Evolutionary conservation across 108 stramenopile genomes (phyloP).

Genomic region (Ochromonas danica): DNA sequence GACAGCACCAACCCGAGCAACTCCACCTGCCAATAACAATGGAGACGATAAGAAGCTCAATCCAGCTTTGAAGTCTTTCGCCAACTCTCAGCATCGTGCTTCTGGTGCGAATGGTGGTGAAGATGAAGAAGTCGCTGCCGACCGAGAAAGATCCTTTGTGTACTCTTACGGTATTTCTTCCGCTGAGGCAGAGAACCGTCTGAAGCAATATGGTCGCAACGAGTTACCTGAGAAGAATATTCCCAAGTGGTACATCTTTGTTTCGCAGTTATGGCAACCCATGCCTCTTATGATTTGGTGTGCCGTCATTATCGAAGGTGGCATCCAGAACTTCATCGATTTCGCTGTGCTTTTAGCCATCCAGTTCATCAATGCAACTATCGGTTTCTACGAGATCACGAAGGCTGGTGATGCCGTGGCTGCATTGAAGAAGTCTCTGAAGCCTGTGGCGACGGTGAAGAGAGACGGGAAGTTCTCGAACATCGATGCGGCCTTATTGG

Average conservation of each 20-base stretch:
- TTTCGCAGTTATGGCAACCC: slow-evolving; percentile 64
- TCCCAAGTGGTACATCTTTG: slow-evolving; percentile 58
- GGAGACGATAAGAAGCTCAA: too few species aligned
- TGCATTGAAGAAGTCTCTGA: slow-evolving; percentile 66
- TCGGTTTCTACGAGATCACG: slow-evolving; percentile 61
- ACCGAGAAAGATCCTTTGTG: background rate
- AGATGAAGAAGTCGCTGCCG: background rate
- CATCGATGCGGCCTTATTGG: slow-evolving; percentile 39
- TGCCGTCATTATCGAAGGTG: slow-evolving; percentile 61
- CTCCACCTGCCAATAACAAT: too few species aligned
- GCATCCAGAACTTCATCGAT: slow-evolving; percentile 46
- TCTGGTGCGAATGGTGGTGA: background rate
- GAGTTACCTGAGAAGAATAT: slow-evolving; percentile 60
- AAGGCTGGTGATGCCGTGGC: slow-evolving; percentile 72
- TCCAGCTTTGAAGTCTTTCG: too few species aligned
- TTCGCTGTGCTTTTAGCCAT: slow-evolving; percentile 57
- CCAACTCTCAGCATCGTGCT: too few species aligned
- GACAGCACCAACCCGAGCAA: too few species aligned
- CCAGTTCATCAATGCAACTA: slow-evolving; percentile 60
- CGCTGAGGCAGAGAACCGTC: slow-evolving; percentile 45
- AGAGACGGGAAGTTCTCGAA: slow-evolving; percentile 50
- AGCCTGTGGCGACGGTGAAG: slow-evolving; percentile 64
- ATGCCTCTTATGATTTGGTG: slow-evolving; percentile 75
- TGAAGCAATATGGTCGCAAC: slow-evolving; percentile 60
- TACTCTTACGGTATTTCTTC: slow-evolving; percentile 51